Conservation (phyloP, 176 grass and related monocot genomes). For the Thalia dealbata region DNA sequence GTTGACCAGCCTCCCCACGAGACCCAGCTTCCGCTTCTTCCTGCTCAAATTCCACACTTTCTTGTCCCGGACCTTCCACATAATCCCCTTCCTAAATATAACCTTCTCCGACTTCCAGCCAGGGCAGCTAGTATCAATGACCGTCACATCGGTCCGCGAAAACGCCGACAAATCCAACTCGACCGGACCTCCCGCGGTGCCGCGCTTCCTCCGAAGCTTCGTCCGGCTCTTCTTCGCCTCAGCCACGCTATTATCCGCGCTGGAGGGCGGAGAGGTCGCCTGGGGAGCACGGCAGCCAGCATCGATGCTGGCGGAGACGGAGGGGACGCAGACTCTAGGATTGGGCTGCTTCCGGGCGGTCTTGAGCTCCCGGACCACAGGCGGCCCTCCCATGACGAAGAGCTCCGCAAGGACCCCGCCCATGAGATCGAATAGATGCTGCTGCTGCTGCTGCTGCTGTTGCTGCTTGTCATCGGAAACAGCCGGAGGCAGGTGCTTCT, state of each 20-base stretch:
- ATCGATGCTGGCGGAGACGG: constrained; percentile 39
- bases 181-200: constrained; percentile 2
- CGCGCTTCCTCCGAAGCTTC: constrained; percentile 9
- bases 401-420: constrained; percentile 39
- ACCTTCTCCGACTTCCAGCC: constrained; percentile 64
- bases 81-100: constrained; percentile 40
- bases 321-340: constrained; percentile 21
- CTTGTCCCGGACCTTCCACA: constrained; percentile 34
- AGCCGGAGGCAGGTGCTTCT: not conserved
- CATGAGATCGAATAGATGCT: constrained; percentile 20
- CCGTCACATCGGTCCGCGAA: constrained; percentile 48
- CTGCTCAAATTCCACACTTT: constrained; percentile 28
- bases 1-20: constrained; percentile 31
- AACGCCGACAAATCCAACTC: constrained; percentile 10
- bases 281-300: constrained; percentile 9
- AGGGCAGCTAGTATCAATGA: constrained; percentile 76
- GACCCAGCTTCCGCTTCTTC: constrained; percentile 37
- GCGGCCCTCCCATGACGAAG: constrained; percentile 43
- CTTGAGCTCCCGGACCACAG: not conserved
- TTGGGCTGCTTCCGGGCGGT: constrained; percentile 22
- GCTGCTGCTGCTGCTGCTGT: not conserved
- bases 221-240: constrained; percentile 25
- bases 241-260: constrained; percentile 4
- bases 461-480: not conserved
- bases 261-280: constrained; percentile 16